Evolutionary conservation across 306 rosid genomes (phyloP), one percentile per base, ranked within the genome.

Genomic region (Prunus kanzakura): DNA sequence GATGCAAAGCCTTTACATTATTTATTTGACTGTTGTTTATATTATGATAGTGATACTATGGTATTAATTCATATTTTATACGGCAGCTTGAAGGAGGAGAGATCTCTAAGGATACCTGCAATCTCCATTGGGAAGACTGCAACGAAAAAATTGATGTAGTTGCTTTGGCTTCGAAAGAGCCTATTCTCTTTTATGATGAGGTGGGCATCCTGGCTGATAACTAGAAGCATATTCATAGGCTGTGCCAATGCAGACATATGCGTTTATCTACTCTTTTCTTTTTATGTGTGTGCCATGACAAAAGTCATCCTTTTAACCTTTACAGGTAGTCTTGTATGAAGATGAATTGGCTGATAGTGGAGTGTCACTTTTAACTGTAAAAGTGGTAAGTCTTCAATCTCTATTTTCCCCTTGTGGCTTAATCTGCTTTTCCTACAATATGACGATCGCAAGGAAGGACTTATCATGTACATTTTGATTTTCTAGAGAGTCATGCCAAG

Each of bases 261-360:
- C 70, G 23, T 74, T 27, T 81, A 32, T 69, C 43, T 49, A 64
- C 38, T 63, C 50, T 74, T 8, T 78, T 69, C 83, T 82, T 75
- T 63, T 67, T 47, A 58, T 38, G 27, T 65, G 35, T 80, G 57
- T 78, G 32, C 70, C 70, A 2, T 83, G 76, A 82, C 43, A 47
- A 77, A 68, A 71, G 32, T 50, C 67, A 18, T 84, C 41, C 74
- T 68, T 78, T 29, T 84, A 64, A 71, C 74, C 72, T 72, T 74
- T 76, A 78, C 92, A 95, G 97, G 99, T 95, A 71, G 89, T 95
- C 74, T 83, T 95, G 77, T 95, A 89, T 76, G 99, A 95, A 85
- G 99, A 95, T 86, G 99, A 95, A 78, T 81, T 95, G 49, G 99
- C 99, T 68, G 99, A 95, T 80, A 92, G 83, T 68, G 99, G 98